Conservation (phyloP, 2,329 filamentous ascomycete species). For the Zelopaecilomyces penicillatus region DNA sequence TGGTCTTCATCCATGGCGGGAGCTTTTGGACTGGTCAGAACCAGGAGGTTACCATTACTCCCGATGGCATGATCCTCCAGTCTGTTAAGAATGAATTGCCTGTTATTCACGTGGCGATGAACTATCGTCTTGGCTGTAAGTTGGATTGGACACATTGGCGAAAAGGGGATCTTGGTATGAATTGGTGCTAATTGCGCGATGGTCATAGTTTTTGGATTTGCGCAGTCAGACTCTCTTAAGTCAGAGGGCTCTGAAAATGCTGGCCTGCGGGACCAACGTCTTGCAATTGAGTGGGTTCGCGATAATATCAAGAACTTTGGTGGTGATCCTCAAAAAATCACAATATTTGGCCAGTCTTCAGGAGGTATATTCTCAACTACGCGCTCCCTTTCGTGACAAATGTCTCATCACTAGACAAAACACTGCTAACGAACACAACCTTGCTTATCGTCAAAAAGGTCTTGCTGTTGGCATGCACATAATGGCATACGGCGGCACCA, state of each 20-base stretch:
- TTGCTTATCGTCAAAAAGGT: slow-evolving; percentile 15
- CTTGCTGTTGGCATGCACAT: slow-evolving; percentile 37
- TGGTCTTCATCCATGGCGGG: slow-evolving; percentile 28
- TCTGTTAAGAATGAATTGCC: slow-evolving; percentile 33
- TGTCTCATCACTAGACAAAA: no score
- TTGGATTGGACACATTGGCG: not conserved
- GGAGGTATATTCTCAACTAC: slow-evolving; percentile 12
- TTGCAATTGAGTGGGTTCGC: slow-evolving; percentile 34
- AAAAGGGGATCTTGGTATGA: not conserved
- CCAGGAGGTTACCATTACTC: slow-evolving; percentile 25
- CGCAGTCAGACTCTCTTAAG: slow-evolving; percentile 15
- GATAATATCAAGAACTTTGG: slow-evolving; percentile 40
- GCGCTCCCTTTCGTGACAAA: no score
- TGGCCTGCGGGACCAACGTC: slow-evolving; percentile 45
- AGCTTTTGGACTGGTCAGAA: slow-evolving; percentile 24
- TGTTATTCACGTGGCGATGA: slow-evolving; percentile 26
- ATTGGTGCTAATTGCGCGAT: not conserved
- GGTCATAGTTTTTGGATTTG: slow-evolving; percentile 19
- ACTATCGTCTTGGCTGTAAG: slow-evolving; percentile 21
- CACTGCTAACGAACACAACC: no score
- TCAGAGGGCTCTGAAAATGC: slow-evolving; percentile 29
- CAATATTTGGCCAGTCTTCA: slow-evolving; percentile 24
- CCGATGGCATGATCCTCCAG: slow-evolving; percentile 37
- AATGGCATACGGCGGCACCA: slow-evolving; percentile 37
- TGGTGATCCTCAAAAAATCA: slow-evolving; percentile 37